Conservation (phyloP, 1,139 yeast species). For the Blastobotrys persicus region DNA sequence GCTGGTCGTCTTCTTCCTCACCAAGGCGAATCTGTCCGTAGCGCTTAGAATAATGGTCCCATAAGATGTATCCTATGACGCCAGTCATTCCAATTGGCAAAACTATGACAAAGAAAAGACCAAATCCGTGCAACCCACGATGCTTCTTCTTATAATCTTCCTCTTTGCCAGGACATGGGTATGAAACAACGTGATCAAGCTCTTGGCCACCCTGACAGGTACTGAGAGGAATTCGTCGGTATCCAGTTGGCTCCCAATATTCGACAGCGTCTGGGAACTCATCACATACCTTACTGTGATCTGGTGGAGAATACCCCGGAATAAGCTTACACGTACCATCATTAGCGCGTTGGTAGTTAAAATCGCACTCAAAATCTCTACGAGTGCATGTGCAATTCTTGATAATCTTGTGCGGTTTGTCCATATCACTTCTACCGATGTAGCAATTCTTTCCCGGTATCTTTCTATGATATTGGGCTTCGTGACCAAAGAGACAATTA, state of each 20-base stretch:
- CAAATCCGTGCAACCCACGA: slow-evolving; percentile 56
- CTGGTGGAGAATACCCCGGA: slow-evolving; percentile 64
- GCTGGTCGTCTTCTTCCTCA: slow-evolving; percentile 52
- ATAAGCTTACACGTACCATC: slow-evolving; percentile 90
- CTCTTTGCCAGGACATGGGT: slow-evolving; percentile 87
- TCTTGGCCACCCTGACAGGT: slow-evolving; percentile 72
- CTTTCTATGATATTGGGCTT: slow-evolving; percentile 72
- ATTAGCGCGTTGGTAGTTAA: slow-evolving; percentile 62
- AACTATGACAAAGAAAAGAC: slow-evolving; percentile 50
- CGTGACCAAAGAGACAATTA: slow-evolving; percentile 86
- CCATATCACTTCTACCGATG: slow-evolving; percentile 54
- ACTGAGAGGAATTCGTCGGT: slow-evolving; percentile 68
- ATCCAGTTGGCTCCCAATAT: slow-evolving; percentile 78
- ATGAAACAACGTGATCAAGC: slow-evolving; percentile 64
- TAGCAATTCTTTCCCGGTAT: slow-evolving; percentile 67
- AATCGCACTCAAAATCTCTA: slow-evolving; percentile 92
- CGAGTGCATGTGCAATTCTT: slow-evolving; percentile 82
- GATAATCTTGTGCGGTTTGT: slow-evolving; percentile 56
- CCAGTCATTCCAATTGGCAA: slow-evolving; percentile 60
- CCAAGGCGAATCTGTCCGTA: slow-evolving; percentile 87
- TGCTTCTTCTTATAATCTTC: slow-evolving; percentile 58
- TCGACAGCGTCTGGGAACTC: slow-evolving; percentile 55
- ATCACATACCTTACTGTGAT: slow-evolving; percentile 62
- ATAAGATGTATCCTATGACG: slow-evolving; percentile 66
- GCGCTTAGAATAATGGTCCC: slow-evolving; percentile 74